Conservation (phyloP, 306 rosid genomes). For the Acmispon strigosus region DNA sequence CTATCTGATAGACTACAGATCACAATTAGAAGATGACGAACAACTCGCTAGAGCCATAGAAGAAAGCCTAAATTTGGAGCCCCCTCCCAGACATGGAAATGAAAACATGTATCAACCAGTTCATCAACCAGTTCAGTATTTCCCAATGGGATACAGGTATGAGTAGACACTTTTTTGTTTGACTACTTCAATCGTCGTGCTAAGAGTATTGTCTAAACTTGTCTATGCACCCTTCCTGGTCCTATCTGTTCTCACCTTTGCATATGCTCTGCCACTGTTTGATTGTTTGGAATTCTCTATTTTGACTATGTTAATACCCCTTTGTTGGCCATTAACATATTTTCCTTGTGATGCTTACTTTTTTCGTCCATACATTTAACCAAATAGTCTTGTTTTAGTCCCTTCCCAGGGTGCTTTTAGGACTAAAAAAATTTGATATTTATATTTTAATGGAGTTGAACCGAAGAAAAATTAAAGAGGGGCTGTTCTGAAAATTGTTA, state of each 20-base stretch:
- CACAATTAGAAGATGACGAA: slow-evolving; percentile 78
- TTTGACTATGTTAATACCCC: slow-evolving; percentile 3
- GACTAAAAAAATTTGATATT: too few species aligned
- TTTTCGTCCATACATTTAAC: background rate
- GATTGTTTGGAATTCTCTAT: slow-evolving; percentile 15
- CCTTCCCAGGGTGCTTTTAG: too few species aligned
- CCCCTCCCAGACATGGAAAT: slow-evolving; percentile 68
- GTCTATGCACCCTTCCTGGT: slow-evolving; percentile 3
- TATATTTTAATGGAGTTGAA: too few species aligned
- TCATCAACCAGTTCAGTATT: slow-evolving; percentile 44
- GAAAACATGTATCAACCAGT: slow-evolving; percentile 51
- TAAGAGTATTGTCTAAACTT: background rate
- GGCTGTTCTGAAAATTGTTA: too few species aligned
- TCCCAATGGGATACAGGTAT: slow-evolving; percentile 71
- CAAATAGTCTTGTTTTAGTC: too few species aligned
- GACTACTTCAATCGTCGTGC: background rate
- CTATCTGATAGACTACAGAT: slow-evolving; percentile 31
- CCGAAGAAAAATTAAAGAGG: too few species aligned
- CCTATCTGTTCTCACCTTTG: background rate
- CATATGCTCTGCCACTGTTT: background rate
- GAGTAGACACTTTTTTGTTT: background rate
- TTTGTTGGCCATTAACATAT: background rate
- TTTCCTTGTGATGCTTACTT: slow-evolving; percentile 1
- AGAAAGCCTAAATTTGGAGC: slow-evolving; percentile 68
- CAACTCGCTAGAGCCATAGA: slow-evolving; percentile 85